Percentiles rank a stretch among this genome's conserved stretches.
phyloP scores from a whole-genome alignment of 805 yeast genomes.

The Sungouiella thailandica region DNA sequence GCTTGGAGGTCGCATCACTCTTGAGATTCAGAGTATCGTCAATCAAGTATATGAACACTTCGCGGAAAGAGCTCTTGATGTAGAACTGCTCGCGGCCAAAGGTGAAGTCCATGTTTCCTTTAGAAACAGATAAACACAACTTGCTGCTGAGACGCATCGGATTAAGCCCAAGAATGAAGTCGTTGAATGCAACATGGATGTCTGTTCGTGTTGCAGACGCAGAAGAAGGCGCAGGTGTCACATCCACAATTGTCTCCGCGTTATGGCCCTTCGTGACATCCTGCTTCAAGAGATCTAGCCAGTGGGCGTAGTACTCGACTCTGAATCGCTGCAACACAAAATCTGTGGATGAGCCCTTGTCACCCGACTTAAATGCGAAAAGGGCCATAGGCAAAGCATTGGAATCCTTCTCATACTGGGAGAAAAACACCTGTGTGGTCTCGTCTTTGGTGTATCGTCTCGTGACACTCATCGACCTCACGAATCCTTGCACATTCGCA shows the following conservation, averaged over 20 bases:
- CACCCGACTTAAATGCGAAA: conserved; percentile 16
- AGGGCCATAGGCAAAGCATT: conserved; percentile 20
- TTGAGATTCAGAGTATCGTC: conserved; percentile 49
- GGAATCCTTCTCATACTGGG: conserved; percentile 16
- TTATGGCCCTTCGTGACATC: conserved; percentile 7
- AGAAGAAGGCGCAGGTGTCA: no score
- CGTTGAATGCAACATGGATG: conserved; percentile 36
- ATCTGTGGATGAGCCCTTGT: conserved; percentile 31
- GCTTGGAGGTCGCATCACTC: not conserved
- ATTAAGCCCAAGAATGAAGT: conserved; percentile 55
- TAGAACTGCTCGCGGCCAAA: conserved; percentile 26
- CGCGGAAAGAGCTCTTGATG: conserved; percentile 44
- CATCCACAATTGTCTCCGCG: conserved; percentile 7
- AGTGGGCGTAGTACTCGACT: conserved; percentile 55
- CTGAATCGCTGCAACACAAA: conserved; percentile 43
- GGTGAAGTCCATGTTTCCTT: conserved; percentile 50
- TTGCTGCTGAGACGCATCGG: conserved; percentile 61
- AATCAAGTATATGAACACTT: conserved; percentile 49
- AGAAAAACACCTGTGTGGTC: conserved; percentile 14
- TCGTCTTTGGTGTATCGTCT: conserved; percentile 4
- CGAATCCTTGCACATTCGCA: conserved; percentile 20
- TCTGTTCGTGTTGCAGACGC: conserved; percentile 15
- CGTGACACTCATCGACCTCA: conserved; percentile 14
- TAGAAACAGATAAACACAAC: conserved; percentile 44
- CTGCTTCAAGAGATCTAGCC: conserved; percentile 46